Evolutionary conservation across 1,284 basidiomycete species (phyloP), one percentile per base, ranked within the genome.

Genomic region (Volvariella surrecta): DNA sequence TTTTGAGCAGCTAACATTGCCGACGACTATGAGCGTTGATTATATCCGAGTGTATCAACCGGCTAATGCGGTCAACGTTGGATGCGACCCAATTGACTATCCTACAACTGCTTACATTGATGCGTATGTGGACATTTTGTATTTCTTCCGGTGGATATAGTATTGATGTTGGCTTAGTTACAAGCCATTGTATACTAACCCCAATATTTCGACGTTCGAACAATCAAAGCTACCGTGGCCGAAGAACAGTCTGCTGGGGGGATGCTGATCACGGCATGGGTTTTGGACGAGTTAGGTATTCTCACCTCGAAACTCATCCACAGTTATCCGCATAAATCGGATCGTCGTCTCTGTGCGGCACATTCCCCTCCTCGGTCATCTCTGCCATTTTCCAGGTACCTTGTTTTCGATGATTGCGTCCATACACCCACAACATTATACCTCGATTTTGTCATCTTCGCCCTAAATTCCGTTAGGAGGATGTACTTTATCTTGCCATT

Each of bases 41-140:
- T 94, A 80, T 56, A 74, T 94, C 38, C 75, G 91, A 1, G 82
- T 94, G 3, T 92, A 91, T 55, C 88, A 89, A 54, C 74, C 79
- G 16, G 70, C 75, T 37, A 64, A 76, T 45, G 60, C 72, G 6
- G 69, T 79, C 39, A 89, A 87, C 54, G 67, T 89, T 31, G 89
- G 90, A 0, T 95, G 91, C 55, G 85, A 93, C 52, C 90, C 91
- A 1, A 52, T 61, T 6, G 73, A 79, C 40, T 84, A 76, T 59
- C 92, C 91, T 0, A 96, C 92, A 0, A 61, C 62, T 35, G 61
- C 70, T 20, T 88, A 88, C 53, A 87, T 88, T 54, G 62, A 79
- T 31, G 51, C 59, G 58, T 60, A 52, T 76, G 45, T 46, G 64
- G 62, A n/a, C 39, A 37, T 21, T 24, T 20, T 28, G n/a, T 22